These are phyloP conservation scores for Epichloe hybrida DNA, from an alignment of 2,329 filamentous ascomycete genomes.

Conservation along the genomic window DNA sequence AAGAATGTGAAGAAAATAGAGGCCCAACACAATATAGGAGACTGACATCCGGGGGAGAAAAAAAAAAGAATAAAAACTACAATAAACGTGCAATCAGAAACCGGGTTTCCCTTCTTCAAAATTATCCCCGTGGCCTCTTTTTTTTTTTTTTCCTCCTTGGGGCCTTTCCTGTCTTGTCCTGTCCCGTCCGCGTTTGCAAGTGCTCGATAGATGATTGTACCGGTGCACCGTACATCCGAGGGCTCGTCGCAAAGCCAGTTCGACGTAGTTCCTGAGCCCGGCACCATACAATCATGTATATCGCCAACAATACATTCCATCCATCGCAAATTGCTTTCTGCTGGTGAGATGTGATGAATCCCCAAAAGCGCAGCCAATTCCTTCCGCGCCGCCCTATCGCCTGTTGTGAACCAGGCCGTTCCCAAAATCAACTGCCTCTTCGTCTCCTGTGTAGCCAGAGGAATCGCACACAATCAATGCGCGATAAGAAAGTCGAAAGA, in stretches of 20 bases:
- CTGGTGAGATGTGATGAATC: background rate
- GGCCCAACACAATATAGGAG: too few relatives aligned
- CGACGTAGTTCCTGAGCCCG: background rate
- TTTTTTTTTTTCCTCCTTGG: background rate
- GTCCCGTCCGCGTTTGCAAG: background rate
- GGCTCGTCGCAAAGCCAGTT: background rate
- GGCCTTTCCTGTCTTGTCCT: background rate
- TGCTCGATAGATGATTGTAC: background rate
- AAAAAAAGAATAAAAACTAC: background rate
- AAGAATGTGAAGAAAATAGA: background rate
- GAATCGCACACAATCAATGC: background rate
- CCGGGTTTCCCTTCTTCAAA: background rate
- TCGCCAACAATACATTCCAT: background rate
- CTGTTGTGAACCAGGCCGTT: background rate
- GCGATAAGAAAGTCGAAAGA: background rate
- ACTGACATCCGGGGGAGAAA: background rate
- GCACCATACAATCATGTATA: background rate
- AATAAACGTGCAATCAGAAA: background rate
- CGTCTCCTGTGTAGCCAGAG: background rate
- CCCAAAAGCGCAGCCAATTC: background rate
- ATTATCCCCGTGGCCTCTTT: background rate
- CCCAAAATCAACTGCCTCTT: background rate
- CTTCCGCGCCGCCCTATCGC: background rate
- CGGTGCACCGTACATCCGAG: too few relatives aligned
- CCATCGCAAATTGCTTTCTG: background rate